phyloP scores from a whole-genome alignment of 805 yeast species.

The Kodamaea neixiangensis region DNA sequence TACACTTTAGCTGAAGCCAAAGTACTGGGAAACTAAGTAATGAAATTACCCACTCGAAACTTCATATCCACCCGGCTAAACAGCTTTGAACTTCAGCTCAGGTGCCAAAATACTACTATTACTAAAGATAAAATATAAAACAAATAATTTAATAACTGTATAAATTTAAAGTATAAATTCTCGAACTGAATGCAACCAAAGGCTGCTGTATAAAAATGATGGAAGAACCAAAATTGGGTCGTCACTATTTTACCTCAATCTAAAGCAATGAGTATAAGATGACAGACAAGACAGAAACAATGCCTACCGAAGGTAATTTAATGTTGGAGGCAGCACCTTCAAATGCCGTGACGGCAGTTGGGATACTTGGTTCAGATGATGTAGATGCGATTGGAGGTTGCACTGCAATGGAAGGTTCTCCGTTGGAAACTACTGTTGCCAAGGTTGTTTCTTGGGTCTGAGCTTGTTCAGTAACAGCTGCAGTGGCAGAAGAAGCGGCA shows the following conservation, averaged over 20 bases:
- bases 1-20: too few species aligned
- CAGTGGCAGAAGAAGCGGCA: background rate
- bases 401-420: background rate
- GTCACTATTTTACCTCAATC: background rate
- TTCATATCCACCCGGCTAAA: too few species aligned
- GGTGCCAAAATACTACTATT: too few species aligned
- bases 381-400: background rate
- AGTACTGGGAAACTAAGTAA: too few species aligned
- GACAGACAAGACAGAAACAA: background rate
- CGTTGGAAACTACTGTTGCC: background rate
- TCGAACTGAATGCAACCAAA: background rate
- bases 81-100: too few species aligned
- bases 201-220: background rate
- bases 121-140: too few species aligned
- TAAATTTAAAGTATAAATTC: background rate
- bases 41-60: too few species aligned
- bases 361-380: background rate
- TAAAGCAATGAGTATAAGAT: conserved; percentile 2
- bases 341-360: background rate
- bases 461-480: background rate
- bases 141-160: background rate
- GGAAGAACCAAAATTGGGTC: background rate
- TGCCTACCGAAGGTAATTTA: background rate
- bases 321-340: conserved; percentile 3
- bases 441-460: background rate